These are phyloP conservation scores for Eutrema yunnanense DNA, from an alignment of 345 rosid genomes.

Conservation along the genomic window DNA sequence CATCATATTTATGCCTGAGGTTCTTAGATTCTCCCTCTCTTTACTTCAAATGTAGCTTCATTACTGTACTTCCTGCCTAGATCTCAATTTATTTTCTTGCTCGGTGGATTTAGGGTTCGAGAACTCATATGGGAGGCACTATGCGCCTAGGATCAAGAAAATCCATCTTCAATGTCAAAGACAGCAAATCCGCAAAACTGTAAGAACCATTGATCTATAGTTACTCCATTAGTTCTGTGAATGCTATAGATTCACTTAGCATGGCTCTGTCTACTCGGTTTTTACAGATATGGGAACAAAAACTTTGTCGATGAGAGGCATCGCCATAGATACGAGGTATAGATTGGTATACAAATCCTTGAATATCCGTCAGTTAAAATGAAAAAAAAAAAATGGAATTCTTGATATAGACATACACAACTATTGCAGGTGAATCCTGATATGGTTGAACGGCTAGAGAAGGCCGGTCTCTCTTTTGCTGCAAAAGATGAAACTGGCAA, in stretches of 20 bases:
- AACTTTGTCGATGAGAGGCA: constrained; percentile 79
- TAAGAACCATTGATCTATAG: constrained; percentile 32
- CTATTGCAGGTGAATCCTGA: constrained; percentile 76
- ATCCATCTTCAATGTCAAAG: constrained; percentile 53
- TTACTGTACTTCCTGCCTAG: not conserved
- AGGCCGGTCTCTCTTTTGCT: constrained; percentile 74
- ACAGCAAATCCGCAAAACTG: constrained; percentile 79
- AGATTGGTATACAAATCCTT: not conserved
- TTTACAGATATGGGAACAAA: constrained; percentile 61
- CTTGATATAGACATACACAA: not conserved
- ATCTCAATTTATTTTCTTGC: not conserved
- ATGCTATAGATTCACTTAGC: not conserved
- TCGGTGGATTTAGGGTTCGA: constrained; percentile 61
- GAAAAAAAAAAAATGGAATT: not conserved
- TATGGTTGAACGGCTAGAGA: constrained; percentile 66
- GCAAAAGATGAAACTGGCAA: constrained; percentile 85
- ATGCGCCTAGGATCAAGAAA: constrained; percentile 94
- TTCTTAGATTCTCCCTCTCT: constrained; percentile 1
- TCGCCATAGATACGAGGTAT: constrained; percentile 96
- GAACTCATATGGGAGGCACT: constrained; percentile 94
- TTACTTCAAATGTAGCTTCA: not conserved
- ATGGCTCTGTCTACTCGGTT: not conserved
- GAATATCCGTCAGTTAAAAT: not conserved
- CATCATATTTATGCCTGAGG: constrained; percentile 97
- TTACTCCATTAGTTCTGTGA: not conserved